phyloP scores from a whole-genome alignment of 2,329 filamentous ascomycete genomes.

The Boeremia lycopersici region DNA sequence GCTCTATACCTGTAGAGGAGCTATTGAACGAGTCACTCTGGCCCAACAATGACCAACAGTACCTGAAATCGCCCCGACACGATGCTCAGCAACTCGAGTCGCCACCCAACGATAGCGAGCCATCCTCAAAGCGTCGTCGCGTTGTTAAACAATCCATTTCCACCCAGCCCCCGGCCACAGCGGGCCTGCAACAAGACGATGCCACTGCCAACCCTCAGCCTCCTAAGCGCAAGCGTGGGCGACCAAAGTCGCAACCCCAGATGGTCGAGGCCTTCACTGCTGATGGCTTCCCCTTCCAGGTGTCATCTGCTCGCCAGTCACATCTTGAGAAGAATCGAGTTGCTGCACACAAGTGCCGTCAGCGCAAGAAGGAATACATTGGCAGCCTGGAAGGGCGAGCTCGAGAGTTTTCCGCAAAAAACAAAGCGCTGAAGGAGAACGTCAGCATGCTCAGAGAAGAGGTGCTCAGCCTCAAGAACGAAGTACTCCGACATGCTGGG shows the following conservation, averaged over 20 bases:
- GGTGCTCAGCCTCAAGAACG: conserved; percentile 45
- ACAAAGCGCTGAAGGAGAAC: conserved; percentile 44
- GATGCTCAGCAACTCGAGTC: conserved; percentile 13
- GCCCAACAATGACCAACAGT: conserved; percentile 13
- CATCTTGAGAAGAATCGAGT: conserved; percentile 71
- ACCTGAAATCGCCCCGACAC: conserved; percentile 1
- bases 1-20: conserved; percentile 38
- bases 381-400: conserved; percentile 56
- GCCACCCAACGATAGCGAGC: conserved; percentile 13
- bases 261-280: conserved; percentile 39
- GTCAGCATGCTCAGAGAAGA: conserved; percentile 45
- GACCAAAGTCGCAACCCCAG: conserved; percentile 44
- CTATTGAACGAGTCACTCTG: conserved; percentile 38
- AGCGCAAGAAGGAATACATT: conserved; percentile 68
- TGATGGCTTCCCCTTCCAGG: conserved; percentile 42
- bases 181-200: conserved; percentile 15
- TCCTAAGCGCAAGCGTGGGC: conserved; percentile 45
- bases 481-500: conserved; percentile 44
- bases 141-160: conserved; percentile 24
- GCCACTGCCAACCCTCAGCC: conserved; percentile 29
- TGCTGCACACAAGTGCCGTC: conserved; percentile 75
- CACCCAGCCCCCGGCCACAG: conserved; percentile 14
- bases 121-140: conserved; percentile 37
- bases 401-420: conserved; percentile 46
- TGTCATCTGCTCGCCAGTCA: conserved; percentile 43